phyloP scores from a whole-genome alignment of 176 grass and related monocot species.

The Avena insularis region DNA sequence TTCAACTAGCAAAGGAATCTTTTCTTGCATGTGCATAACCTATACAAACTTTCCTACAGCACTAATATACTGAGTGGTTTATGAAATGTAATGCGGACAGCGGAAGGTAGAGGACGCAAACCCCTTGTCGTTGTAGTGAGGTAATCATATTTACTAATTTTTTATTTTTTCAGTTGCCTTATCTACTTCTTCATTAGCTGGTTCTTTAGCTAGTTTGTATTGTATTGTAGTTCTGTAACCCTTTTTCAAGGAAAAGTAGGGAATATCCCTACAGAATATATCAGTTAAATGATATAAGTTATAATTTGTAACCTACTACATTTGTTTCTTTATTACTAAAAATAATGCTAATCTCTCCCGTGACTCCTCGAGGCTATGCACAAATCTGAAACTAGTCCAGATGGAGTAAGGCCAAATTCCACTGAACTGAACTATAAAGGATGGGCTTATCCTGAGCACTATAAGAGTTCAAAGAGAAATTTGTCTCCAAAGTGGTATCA shows the following conservation, averaged over 20 bases:
- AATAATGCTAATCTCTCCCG: not conserved
- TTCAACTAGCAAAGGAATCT: not conserved
- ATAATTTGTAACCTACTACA: not conserved
- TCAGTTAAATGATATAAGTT: not conserved
- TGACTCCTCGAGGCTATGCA: constrained; percentile 1
- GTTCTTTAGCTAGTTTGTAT: not conserved
- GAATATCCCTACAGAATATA: not conserved
- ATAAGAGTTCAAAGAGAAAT: constrained; percentile 25
- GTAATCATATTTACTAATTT: not conserved
- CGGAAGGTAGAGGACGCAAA: not conserved
- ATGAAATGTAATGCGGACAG: constrained; percentile 3
- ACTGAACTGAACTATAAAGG: constrained; percentile 9
- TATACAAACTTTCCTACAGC: constrained; percentile 16
- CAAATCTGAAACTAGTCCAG: constrained; percentile 13
- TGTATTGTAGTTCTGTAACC: not conserved
- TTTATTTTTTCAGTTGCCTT: not conserved
- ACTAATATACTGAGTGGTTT: constrained; percentile 10
- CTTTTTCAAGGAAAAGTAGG: not conserved
- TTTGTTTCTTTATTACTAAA: not conserved
- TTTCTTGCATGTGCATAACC: constrained; percentile 4
- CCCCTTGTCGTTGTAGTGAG: not conserved
- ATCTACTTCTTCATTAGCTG: not conserved
- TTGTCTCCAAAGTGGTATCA: constrained; percentile 4
- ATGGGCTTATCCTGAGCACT: not conserved
- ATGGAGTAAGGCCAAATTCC: constrained; percentile 15